A percentile compares a stretch with the other conserved stretches of the same genome.
Conservation (phyloP, 2,329 filamentous ascomycete species). For the Calonectria pseudoturangicola region DNA sequence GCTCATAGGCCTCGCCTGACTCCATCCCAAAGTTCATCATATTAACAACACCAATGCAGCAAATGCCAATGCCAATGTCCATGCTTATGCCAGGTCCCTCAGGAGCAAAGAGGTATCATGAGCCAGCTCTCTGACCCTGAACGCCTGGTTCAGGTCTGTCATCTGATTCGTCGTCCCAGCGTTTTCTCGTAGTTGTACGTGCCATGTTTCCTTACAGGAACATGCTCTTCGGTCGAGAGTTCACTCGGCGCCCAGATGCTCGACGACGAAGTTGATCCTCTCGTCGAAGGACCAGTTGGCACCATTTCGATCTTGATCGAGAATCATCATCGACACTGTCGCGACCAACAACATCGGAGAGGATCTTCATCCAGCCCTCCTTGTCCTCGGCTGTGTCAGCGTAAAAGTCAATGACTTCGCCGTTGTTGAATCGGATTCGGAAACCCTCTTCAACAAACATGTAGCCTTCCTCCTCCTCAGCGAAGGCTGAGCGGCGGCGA, state of each 20-base stretch:
- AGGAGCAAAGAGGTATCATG: slow-evolving; percentile 52
- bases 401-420: slow-evolving; percentile 98
- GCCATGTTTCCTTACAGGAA: slow-evolving; percentile 62
- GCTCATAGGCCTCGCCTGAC: slow-evolving; percentile 50
- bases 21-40: slow-evolving; percentile 50
- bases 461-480: slow-evolving; percentile 98
- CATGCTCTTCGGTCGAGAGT: slow-evolving; percentile 76
- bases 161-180: slow-evolving; percentile 44
- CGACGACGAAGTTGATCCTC: slow-evolving; percentile 76
- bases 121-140: slow-evolving; percentile 48
- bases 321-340: slow-evolving; percentile 69
- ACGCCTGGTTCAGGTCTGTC: slow-evolving; percentile 55
- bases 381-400: slow-evolving; percentile 92
- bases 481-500: slow-evolving; percentile 94
- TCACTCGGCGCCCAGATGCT: slow-evolving; percentile 70
- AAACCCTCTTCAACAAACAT: slow-evolving; percentile 99
- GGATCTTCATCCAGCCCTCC: slow-evolving; percentile 94
- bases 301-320: slow-evolving; percentile 76
- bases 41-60: slow-evolving; percentile 51
- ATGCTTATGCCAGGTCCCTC: slow-evolving; percentile 43
- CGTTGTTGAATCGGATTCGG: slow-evolving; percentile 98
- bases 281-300: slow-evolving; percentile 78
- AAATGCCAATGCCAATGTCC: slow-evolving; percentile 46
- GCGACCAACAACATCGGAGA: slow-evolving; percentile 81
- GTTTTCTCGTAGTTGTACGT: slow-evolving; percentile 48